Conservation (phyloP, 2,329 filamentous ascomycete genomes). For the Claviceps maximensis region DNA sequence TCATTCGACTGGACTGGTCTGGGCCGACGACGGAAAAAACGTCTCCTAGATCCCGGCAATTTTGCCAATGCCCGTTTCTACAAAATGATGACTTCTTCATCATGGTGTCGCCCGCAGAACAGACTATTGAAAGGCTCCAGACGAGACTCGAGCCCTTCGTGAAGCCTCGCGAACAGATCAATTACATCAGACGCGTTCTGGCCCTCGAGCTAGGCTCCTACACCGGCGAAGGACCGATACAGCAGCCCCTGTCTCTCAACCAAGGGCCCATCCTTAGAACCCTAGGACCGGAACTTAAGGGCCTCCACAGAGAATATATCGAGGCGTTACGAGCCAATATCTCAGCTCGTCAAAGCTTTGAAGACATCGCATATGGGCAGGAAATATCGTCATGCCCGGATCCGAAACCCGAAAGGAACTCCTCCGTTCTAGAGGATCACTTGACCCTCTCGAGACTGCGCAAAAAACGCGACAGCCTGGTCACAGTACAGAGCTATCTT, state of each 20-base stretch:
- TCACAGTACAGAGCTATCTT: constrained; percentile 37
- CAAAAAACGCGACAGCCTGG: constrained; percentile 37
- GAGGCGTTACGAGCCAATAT: constrained; percentile 39
- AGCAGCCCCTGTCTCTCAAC: constrained; percentile 35
- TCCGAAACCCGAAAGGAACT: constrained; percentile 7
- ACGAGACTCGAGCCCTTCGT: constrained; percentile 37
- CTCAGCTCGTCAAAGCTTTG: constrained; percentile 36
- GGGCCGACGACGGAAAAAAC: not conserved
- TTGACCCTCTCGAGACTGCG: constrained; percentile 37
- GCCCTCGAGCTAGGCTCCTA: constrained; percentile 39
- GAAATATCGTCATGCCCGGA: not conserved
- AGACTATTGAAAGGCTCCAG: constrained; percentile 22
- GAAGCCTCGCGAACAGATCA: constrained; percentile 42
- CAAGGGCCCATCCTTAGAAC: constrained; percentile 24
- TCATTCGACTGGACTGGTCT: not conserved
- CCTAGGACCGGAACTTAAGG: constrained; percentile 26
- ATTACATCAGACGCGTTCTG: constrained; percentile 41
- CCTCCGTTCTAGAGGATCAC: constrained; percentile 32
- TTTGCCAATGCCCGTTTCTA: not conserved
- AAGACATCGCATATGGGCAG: constrained; percentile 18
- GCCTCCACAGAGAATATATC: constrained; percentile 41
- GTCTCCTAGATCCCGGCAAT: not conserved
- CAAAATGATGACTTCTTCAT: not conserved
- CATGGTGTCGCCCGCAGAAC: constrained; percentile 22
- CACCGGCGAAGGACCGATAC: constrained; percentile 28